Evolutionary conservation across 148 eudicot genomes (phyloP).

Genomic region (Hydrangea macrophylla): DNA sequence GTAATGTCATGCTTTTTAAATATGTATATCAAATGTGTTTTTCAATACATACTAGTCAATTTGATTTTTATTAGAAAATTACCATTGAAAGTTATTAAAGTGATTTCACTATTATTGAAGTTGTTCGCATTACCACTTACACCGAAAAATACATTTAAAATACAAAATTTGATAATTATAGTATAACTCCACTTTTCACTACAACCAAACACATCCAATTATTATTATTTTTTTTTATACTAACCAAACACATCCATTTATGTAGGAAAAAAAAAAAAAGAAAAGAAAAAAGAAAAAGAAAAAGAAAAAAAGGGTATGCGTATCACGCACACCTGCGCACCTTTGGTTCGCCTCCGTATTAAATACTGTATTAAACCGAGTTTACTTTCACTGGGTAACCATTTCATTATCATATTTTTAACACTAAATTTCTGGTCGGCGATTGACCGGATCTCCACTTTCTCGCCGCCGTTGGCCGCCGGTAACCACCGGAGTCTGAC

Average conservation of each 20-base stretch:
- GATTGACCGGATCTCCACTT: not conserved
- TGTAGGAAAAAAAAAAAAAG: not conserved
- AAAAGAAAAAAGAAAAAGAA: not conserved
- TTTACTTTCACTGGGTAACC: slow-evolving; percentile 20
- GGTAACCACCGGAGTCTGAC: slow-evolving; percentile 14
- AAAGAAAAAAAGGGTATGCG: slow-evolving; percentile 10
- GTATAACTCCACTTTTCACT: too few species aligned
- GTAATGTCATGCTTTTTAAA: too few species aligned
- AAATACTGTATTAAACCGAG: slow-evolving; percentile 22
- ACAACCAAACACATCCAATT: too few species aligned
- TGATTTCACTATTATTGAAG: too few species aligned
- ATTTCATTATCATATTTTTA: slow-evolving; percentile 14
- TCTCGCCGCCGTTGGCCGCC: slow-evolving; percentile 13
- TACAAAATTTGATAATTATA: too few species aligned
- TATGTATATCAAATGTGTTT: too few species aligned
- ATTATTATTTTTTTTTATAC: too few species aligned
- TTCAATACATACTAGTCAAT: too few species aligned
- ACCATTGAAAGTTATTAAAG: too few species aligned
- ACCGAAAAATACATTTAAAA: too few species aligned
- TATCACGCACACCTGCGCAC: slow-evolving; percentile 26
- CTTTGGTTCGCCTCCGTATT: slow-evolving; percentile 9
- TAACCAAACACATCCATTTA: slow-evolving; percentile 8
- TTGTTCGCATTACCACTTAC: too few species aligned
- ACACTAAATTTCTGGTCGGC: slow-evolving; percentile 1
- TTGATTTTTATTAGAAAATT: too few species aligned